A percentile compares a stretch with the other conserved stretches of the same genome.
These are phyloP conservation scores for Glaciozyma martinii DNA, from an alignment of 768 basidiomycete genomes.

Conservation along the genomic window DNA sequence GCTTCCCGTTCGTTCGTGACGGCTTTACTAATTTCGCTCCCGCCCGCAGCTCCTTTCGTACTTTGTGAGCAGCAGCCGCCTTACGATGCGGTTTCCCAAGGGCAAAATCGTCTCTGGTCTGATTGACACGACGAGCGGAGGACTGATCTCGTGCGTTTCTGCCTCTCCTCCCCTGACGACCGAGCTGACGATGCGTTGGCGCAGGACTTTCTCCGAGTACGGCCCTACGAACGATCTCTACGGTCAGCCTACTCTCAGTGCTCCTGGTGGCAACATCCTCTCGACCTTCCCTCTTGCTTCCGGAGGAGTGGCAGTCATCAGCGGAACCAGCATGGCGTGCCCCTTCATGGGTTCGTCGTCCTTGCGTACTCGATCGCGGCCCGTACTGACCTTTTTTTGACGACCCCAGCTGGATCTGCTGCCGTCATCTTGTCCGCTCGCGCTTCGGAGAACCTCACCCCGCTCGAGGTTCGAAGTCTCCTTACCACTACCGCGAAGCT, in stretches of 20 bases:
- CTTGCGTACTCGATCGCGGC: background rate
- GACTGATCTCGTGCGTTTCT: background rate
- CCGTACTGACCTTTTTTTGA: background rate
- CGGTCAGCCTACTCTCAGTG: slow-evolving; percentile 22
- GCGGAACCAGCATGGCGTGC: slow-evolving; percentile 23
- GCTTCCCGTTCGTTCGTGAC: background rate
- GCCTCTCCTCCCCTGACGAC: background rate
- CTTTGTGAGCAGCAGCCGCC: too few species aligned
- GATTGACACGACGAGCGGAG: background rate
- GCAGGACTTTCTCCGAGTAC: slow-evolving; percentile 42
- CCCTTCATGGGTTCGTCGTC: slow-evolving; percentile 6
- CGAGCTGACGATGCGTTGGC: too few species aligned
- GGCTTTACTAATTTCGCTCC: background rate
- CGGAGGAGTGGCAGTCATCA: slow-evolving; percentile 25
- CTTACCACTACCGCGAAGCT: background rate
- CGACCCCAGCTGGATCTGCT: background rate
- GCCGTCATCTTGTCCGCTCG: background rate
- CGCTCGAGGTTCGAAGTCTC: background rate
- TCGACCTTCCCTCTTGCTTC: slow-evolving; percentile 24
- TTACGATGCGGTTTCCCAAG: too few species aligned
- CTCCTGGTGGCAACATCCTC: slow-evolving; percentile 31
- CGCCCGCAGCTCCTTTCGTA: background rate
- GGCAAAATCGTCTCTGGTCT: background rate
- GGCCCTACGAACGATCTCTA: slow-evolving; percentile 56
- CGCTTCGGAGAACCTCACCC: background rate